Evolutionary conservation across 1,284 basidiomycete species (phyloP).

Genomic region (Naganishia albida): DNA sequence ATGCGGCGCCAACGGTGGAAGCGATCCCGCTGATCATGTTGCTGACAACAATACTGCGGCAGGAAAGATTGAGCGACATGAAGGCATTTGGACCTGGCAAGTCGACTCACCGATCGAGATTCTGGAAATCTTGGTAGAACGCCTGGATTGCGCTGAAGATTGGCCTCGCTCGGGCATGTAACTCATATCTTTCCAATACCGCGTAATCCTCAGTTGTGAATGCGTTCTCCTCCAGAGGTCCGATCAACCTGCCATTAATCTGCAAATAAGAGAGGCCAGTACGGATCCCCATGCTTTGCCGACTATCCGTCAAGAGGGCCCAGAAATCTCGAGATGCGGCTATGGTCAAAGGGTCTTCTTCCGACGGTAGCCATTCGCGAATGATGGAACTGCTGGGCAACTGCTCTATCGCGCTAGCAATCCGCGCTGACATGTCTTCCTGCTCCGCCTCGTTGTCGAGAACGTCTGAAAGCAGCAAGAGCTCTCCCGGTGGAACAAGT

Average conservation of each 20-base stretch:
- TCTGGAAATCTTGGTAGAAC: conserved; percentile 56
- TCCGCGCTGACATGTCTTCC: conserved; percentile 28
- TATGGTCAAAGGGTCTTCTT: conserved; percentile 4
- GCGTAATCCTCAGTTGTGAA: conserved; percentile 70
- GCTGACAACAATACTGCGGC: conserved; percentile 6
- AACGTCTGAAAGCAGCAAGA: conserved; percentile 44
- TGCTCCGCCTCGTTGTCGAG: conserved; percentile 39
- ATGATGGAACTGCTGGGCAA: conserved; percentile 14
- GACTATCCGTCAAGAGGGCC: conserved; percentile 40
- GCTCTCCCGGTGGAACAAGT: conserved; percentile 38
- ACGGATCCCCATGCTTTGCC: conserved; percentile 57
- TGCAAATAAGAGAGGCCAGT: conserved; percentile 66
- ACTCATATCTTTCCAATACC: conserved; percentile 69
- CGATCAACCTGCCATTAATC: conserved; percentile 79
- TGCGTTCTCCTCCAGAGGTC: conserved; percentile 61
- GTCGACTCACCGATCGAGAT: conserved; percentile 56
- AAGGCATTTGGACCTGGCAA: neutral
- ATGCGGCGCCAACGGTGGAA: conserved; percentile 16
- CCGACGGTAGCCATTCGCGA: neutral
- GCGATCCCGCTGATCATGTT: conserved; percentile 23
- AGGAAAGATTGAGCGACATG: neutral
- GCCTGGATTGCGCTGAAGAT: conserved; percentile 66
- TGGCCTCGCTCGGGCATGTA: conserved; percentile 66
- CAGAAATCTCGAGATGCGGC: conserved; percentile 49
- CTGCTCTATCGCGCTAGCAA: conserved; percentile 32